Evolutionary conservation across 2,329 filamentous ascomycete species (phyloP).

Genomic region (Colletotrichum sp.): DNA sequence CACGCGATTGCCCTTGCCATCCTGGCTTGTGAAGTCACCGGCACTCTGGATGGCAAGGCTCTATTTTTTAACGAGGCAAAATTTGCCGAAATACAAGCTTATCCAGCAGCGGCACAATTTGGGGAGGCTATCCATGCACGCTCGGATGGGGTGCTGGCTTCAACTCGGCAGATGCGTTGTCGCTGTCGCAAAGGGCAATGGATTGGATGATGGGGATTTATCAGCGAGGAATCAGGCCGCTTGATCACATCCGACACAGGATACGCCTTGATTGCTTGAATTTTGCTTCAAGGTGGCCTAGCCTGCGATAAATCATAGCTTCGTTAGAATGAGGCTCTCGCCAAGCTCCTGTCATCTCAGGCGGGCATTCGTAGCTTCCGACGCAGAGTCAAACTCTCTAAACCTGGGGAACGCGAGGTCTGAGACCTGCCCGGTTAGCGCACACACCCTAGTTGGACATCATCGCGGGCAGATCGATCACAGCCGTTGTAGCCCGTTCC

Average conservation of each 20-base stretch:
- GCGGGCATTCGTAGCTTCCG: background rate
- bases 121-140: background rate
- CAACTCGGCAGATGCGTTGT: background rate
- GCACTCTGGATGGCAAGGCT: background rate
- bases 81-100: background rate
- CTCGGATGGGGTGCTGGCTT: background rate
- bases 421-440: background rate
- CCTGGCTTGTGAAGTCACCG: background rate
- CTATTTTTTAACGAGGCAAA: background rate
- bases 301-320: accelerated
- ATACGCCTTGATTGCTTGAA: background rate
- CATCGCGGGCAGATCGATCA: background rate
- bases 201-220: background rate
- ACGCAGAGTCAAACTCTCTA: background rate
- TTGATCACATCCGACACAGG: background rate
- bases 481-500: background rate
- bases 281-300: background rate
- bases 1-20: background rate
- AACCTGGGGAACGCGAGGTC: background rate
- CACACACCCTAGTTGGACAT: background rate
- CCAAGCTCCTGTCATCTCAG: background rate
- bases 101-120: background rate
- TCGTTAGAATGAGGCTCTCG: background rate
- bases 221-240: background rate
- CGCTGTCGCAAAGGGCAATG: background rate